Conservation (phyloP, 257 asterid species). For the Marsdenia floribunda region DNA sequence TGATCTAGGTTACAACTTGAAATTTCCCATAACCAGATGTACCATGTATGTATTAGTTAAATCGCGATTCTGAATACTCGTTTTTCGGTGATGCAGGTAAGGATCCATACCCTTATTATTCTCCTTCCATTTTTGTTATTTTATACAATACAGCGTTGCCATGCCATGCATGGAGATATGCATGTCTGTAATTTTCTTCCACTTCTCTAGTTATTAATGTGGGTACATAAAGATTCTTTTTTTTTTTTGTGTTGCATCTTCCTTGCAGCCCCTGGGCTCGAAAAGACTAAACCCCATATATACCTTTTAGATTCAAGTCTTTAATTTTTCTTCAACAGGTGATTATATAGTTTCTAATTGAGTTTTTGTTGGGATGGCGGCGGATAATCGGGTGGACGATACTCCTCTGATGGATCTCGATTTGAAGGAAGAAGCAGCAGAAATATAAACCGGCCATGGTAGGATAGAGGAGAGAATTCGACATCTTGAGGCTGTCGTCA, state of each 20-base stretch:
- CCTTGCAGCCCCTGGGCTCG: not conserved
- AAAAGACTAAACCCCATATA: not conserved
- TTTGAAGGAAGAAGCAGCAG: constrained; percentile 67
- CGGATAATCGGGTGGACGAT: constrained; percentile 45
- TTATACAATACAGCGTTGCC: not conserved
- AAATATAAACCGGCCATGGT: constrained; percentile 51
- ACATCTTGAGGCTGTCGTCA: constrained; percentile 76
- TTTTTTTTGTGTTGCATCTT: not conserved
- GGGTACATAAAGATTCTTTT: not conserved
- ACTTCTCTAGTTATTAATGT: not conserved
- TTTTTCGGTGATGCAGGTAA: not conserved
- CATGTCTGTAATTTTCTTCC: not conserved
- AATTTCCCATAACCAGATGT: not conserved
- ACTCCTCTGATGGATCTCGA: constrained; percentile 59
- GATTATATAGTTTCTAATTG: too few relatives aligned
- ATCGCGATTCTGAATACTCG: not conserved
- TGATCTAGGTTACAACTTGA: not conserved
- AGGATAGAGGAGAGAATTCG: constrained; percentile 74
- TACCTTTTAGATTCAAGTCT: not conserved
- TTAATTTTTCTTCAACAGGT: constrained; percentile 12
- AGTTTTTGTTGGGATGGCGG: constrained; percentile 35
- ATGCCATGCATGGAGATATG: not conserved
- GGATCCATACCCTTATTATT: not conserved
- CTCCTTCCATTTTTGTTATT: constrained; percentile 4
- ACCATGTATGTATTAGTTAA: too few relatives aligned